Conservation (phyloP, 2,329 filamentous ascomycete species). For the Cryphonectria parasitica region DNA sequence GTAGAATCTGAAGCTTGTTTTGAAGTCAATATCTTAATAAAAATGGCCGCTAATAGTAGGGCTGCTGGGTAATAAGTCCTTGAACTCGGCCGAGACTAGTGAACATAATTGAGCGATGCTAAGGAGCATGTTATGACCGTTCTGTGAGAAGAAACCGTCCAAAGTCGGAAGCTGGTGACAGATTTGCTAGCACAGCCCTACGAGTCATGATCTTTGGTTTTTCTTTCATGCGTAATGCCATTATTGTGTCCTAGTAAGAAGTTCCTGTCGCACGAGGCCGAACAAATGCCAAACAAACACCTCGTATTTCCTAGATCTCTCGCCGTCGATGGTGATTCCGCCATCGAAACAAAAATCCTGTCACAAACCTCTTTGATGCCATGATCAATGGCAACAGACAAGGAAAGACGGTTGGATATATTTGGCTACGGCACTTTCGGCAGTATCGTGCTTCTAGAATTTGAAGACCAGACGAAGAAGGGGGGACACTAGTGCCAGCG, state of each 20-base stretch:
- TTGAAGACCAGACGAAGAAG: background rate
- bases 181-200: background rate
- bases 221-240: background rate
- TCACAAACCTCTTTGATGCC: background rate
- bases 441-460: background rate
- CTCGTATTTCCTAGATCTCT: background rate
- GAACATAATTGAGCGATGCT: background rate
- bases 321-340: background rate
- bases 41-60: background rate
- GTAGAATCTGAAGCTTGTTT: background rate
- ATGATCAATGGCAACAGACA: background rate
- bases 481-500: background rate
- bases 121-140: background rate
- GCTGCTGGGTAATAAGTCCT: background rate
- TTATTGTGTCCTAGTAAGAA: background rate
- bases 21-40: background rate
- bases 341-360: background rate
- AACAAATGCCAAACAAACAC: background rate
- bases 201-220: background rate
- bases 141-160: background rate
- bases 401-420: background rate
- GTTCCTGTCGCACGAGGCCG: background rate
- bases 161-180: background rate
- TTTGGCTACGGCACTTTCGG: background rate
- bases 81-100: background rate